Base-by-base conservation (phyloP, 768 basidiomycete genomes). In the Boletus vinaceobasis region DNA sequence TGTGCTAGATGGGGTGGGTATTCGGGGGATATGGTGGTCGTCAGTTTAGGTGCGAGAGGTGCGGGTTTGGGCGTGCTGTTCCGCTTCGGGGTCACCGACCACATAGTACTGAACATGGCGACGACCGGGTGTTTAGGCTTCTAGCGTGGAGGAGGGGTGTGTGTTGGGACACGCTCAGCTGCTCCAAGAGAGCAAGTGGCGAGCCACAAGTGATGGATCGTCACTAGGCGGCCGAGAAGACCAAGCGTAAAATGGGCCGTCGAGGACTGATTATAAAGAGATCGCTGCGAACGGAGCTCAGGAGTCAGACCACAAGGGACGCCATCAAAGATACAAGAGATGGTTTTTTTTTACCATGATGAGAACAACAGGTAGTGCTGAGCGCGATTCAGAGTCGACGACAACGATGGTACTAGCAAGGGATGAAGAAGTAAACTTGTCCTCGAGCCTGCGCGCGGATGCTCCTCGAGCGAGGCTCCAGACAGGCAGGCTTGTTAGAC, bases 31-130 rank as follows among this genome's bases (percentile, higher is more conserved):
- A 46, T 52, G 10, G 44, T 7, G 0, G 64, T 64, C 2, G 66
- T 63, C 29, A 64, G 64, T 40, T 66, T 58, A 3, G 64, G 66
- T 2, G 66, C 36, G 35, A 68, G 59, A 2, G 66, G 64, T n/a
- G 47, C 8, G 17, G 56, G 55, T 37, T 63, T 68, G 35, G 45
- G 53, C 5, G 60, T 58, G 55, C 44, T 53, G 9, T 15, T 35
- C 26, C 61, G 64, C 44, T 63, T 66, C 4, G 58, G 53, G 32
- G 61, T 57, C 39, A 66, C 57, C 37, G 56, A 3, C 32, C 60
- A 65, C 15, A 67, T 7, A 7, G 3, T 2, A 9, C 3, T 2
- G 23, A 57, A 44, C 54, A 58, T 53, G 37, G 7, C 2, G 19
- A 46, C 4, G 32, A 4, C 15, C 3, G 27, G 31, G 32, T 4